Evolutionary conservation across 345 rosid genomes (phyloP), one percentile per base, ranked within the genome.

Genomic region (Brassica juncea): DNA sequence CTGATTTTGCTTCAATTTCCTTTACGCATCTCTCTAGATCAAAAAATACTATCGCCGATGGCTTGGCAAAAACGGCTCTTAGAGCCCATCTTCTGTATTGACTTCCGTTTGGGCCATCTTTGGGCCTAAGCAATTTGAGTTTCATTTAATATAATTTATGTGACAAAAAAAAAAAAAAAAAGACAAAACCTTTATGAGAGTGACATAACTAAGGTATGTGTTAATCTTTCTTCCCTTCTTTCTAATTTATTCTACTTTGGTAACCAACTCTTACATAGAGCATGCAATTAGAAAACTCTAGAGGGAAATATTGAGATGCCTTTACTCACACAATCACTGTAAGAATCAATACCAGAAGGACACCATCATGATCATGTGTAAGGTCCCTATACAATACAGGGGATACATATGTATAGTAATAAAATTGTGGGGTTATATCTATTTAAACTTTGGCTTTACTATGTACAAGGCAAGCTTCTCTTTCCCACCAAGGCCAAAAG

Each of bases 401-500:
- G 30, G 80, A 57, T 70, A 81, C 76, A 71, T 14, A 44, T 65
- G 21, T 59, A 76, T 71, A 70, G 80, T 42, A 76, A 66, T 12
- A 67, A 47, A 58, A 34, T 25, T 66, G 80, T 81, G 74, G 83
- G 84, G 62, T 27, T 74, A 71, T 8, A 21, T 64, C 74, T 80
- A 55, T 65, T 70, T 54, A 76, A 27, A 70, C 65, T 79, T 79
- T 75, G 81, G 84, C 72, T 81, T 77, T 76, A 73, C 77, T 77
- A 81, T 75, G 67, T 54, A 70, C 35, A 81, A 64, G 79, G 68
- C 62, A 37, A 72, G 77, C 73, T 74, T 82, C 77, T 81, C 81
- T 83, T 73, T 76, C 75, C 70, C 82, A 76, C 81, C 81, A 79
- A 72, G 55, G 77, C 52, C 77, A 68, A 81, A 81, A 81, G 47